These are phyloP conservation scores for Wickerhamia fluorescens DNA, from an alignment of 805 yeast genomes.

Conservation along the genomic window DNA sequence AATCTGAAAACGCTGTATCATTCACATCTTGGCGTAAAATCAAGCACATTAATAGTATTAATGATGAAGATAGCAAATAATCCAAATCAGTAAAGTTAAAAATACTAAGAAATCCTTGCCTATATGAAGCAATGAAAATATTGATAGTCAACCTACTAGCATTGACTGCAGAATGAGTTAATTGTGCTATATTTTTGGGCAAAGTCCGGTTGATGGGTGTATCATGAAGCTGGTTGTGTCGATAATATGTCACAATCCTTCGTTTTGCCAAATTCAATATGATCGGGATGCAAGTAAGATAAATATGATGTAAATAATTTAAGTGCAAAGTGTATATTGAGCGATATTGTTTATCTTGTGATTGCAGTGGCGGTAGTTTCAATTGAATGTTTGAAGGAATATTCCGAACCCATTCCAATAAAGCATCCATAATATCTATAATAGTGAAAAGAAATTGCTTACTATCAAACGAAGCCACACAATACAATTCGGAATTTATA, in stretches of 20 bases:
- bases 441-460: conserved; percentile 11
- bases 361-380: conserved; percentile 6
- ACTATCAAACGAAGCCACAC: conserved; percentile 10
- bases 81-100: conserved; percentile 25
- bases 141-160: conserved; percentile 18
- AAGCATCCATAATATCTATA: conserved; percentile 8
- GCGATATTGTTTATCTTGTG: conserved; percentile 8
- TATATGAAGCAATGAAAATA: conserved; percentile 16
- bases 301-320: conserved; percentile 22
- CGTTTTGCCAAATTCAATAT: conserved; percentile 15
- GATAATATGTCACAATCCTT: conserved; percentile 8
- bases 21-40: conserved; percentile 9
- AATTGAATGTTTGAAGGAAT: conserved; percentile 15
- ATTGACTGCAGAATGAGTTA: conserved; percentile 12
- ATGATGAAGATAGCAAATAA: conserved; percentile 14
- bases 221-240: neutral
- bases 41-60: conserved; percentile 15
- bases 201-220: conserved; percentile 5
- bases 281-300: conserved; percentile 20
- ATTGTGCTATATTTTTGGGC: conserved; percentile 15
- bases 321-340: conserved; percentile 19
- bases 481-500: conserved; percentile 16
- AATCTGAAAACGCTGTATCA: conserved; percentile 5
- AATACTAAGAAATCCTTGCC: conserved; percentile 10
- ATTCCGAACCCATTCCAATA: conserved; percentile 16